These are phyloP conservation scores for Agaricus subrufescens DNA, from an alignment of 768 basidiomycete genomes.

Conservation along the genomic window DNA sequence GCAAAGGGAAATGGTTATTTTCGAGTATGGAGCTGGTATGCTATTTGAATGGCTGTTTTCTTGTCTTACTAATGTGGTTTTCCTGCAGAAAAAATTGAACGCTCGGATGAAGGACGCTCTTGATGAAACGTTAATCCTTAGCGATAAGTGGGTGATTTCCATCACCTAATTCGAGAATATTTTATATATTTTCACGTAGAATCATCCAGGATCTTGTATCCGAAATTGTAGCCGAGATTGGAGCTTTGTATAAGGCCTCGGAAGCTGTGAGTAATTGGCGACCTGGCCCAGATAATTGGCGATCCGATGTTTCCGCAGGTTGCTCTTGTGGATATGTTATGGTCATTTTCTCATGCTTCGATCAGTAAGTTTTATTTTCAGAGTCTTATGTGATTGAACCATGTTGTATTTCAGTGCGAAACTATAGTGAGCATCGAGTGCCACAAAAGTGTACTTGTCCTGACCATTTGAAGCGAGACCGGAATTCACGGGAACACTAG, in stretches of 20 bases:
- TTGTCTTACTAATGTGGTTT: neutral
- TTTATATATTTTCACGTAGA: conserved; percentile 29
- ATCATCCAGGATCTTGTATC: conserved; percentile 76
- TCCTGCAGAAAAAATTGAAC: conserved; percentile 75
- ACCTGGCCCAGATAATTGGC: neutral
- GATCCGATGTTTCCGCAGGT: conserved; percentile 40
- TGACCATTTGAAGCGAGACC: conserved; percentile 62
- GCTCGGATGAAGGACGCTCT: conserved; percentile 86
- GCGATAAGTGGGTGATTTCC: conserved; percentile 54
- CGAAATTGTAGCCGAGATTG: conserved; percentile 65
- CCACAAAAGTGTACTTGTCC: neutral
- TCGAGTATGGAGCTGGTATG: conserved; percentile 79
- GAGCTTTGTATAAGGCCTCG: conserved; percentile 83
- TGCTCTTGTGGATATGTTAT: conserved; percentile 84
- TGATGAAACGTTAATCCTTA: conserved; percentile 85
- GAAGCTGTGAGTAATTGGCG: conserved; percentile 58
- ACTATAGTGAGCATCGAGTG: conserved; percentile 30
- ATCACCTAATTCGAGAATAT: neutral
- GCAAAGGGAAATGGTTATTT: conserved; percentile 71
- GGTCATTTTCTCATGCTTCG: conserved; percentile 81
- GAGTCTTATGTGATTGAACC: neutral
- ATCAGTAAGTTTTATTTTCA: conserved; percentile 53
- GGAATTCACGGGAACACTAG: conserved; percentile 85
- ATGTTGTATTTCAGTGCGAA: conserved; percentile 31
- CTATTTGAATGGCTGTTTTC: neutral